Evolutionary conservation across 306 rosid genomes (phyloP).

Genomic region (Quercus engelmannii): DNA sequence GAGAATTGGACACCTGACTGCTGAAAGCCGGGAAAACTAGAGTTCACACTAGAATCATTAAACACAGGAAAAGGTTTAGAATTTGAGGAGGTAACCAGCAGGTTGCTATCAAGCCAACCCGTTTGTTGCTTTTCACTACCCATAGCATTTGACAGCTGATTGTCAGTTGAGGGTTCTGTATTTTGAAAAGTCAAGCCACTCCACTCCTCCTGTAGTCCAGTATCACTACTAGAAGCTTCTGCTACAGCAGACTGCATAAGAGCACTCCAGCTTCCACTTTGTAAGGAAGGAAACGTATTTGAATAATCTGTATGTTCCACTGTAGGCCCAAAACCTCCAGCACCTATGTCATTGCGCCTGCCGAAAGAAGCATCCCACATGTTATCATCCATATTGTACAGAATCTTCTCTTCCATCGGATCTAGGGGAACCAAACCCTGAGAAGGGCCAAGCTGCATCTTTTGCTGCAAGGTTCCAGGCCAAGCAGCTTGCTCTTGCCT

Average conservation of each 20-base stretch:
- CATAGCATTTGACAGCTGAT: constrained; percentile 45
- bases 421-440: constrained; percentile 46
- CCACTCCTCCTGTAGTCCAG: constrained; percentile 61
- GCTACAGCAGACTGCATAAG: constrained; percentile 70
- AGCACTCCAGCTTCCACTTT: constrained; percentile 65
- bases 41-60: constrained; percentile 40
- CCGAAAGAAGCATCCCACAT: constrained; percentile 41
- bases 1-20: constrained; percentile 34
- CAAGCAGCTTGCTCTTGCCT: constrained; percentile 39
- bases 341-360: constrained; percentile 28
- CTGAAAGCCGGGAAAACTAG: constrained; percentile 49
- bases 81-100: constrained; percentile 44
- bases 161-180: constrained; percentile 46
- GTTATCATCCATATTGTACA: constrained; percentile 43
- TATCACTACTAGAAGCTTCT: constrained; percentile 64
- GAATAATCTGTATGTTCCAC: constrained; percentile 23
- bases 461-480: constrained; percentile 35
- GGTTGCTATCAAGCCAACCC: constrained; percentile 43
- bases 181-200: constrained; percentile 64
- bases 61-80: constrained; percentile 35
- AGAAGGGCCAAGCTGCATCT: constrained; percentile 34
- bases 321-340: constrained; percentile 37
- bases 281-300: constrained; percentile 35
- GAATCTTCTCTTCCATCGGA: constrained; percentile 56
- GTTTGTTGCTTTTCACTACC: constrained; percentile 49